Base-by-base conservation (phyloP, 2,329 filamentous ascomycete species). In the Penicillium sp. region DNA sequence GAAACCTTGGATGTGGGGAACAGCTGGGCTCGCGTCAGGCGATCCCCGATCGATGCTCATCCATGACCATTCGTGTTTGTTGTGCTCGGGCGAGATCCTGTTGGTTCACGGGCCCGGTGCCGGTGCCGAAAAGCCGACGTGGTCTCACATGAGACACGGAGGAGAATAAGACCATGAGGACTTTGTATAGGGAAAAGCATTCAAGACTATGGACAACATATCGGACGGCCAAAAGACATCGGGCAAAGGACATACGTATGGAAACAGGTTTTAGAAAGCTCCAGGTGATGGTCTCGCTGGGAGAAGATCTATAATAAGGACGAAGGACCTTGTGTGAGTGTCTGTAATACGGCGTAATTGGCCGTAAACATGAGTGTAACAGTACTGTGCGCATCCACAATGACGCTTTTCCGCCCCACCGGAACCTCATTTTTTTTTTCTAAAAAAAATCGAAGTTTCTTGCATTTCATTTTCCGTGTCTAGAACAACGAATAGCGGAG, bases 361-460 rank as follows among this genome's bases (percentile, higher is more conserved):
- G 52, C 52, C 39, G 45, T 29, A 26, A 59, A 60, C 8, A 58
- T 38, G 31, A 47, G 0, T 4, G 56, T 64, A 64, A 53, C 2
- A 2, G 57, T 59, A 59, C 23, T 38, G 61, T 65, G 53, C 61
- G 39, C 23, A 9, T 21, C 61, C 61, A 63, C 65, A 47, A 67
- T 68, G 67, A 69, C 65, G 65, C 45, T 59, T 45, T 58, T 33
- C 41, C 12, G 7, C 51, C 45, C 56, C 56, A 56, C 58, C 3
- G 36, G 9, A 21, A 21, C 44, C 34, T 51, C 18, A 41, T 15
- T 15, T 33, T 46, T 43, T 52, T 52, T 43, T 45, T 48, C 28
- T 16, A 26, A 26, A 26, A 26, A 26, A 26, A 26, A 26, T 26
- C 7, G 5, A 26, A 34, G 48, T 34, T 49, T 45, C 26, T 39